phyloP scores from a whole-genome alignment of 1,284 basidiomycete species.

The Butyriboletus appendiculatus region DNA sequence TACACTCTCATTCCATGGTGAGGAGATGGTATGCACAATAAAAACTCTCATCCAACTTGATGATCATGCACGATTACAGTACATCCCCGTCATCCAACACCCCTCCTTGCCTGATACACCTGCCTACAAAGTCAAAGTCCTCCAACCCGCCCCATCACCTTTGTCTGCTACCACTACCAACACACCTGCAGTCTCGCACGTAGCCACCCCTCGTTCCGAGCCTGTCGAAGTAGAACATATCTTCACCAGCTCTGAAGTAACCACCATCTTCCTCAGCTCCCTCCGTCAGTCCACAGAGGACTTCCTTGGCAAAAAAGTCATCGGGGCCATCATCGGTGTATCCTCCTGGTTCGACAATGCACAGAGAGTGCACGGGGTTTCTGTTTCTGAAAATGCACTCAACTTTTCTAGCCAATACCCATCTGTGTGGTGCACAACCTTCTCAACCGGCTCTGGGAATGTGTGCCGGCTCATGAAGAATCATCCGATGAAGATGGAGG shows the following conservation, averaged over 20 bases:
- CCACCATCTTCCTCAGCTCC: constrained; percentile 84
- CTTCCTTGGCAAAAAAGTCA: constrained; percentile 85
- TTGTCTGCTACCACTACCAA: constrained; percentile 50
- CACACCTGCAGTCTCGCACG: constrained; percentile 69
- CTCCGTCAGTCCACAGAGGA: constrained; percentile 89
- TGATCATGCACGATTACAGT: constrained; percentile 49
- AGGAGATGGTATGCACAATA: constrained; percentile 71
- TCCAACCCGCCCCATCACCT: constrained; percentile 71
- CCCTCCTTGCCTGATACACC: constrained; percentile 73
- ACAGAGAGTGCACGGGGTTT: constrained; percentile 49
- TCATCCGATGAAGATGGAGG: constrained; percentile 39
- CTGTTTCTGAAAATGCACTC: constrained; percentile 1
- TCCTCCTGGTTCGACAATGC: constrained; percentile 74
- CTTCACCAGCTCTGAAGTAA: constrained; percentile 84
- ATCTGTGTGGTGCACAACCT: constrained; percentile 64
- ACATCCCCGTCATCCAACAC: constrained; percentile 82
- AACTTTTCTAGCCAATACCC: constrained; percentile 53
- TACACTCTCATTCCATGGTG: constrained; percentile 89
- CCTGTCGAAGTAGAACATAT: constrained; percentile 75
- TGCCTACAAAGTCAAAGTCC: constrained; percentile 85
- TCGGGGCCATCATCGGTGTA: constrained; percentile 84
- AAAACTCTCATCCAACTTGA: neutral
- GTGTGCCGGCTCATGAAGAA: constrained; percentile 33
- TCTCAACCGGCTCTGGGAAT: constrained; percentile 63
- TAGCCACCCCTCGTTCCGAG: constrained; percentile 78